Conservation (phyloP, 2,329 filamentous ascomycete species). For the Xylariaceae sp. region DNA sequence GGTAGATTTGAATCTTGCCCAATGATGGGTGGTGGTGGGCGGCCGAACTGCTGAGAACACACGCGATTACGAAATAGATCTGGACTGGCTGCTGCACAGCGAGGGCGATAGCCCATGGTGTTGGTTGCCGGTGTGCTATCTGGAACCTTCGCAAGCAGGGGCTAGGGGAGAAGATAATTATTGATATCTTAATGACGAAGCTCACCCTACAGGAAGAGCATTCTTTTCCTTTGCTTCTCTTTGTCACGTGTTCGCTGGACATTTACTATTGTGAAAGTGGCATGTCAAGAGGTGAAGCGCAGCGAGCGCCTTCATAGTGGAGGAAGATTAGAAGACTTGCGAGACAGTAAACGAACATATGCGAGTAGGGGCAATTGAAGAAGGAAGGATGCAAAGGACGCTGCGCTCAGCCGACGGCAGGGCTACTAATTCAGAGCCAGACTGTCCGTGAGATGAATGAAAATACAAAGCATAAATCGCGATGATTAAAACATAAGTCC, state of each 20-base stretch:
- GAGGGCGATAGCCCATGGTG: neutral
- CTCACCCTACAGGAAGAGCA: slow-evolving; percentile 11
- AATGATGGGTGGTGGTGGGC: slow-evolving; percentile 12
- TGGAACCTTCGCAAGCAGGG: neutral
- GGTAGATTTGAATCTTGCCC: slow-evolving; percentile 18
- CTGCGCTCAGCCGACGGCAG: neutral
- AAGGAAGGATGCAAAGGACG: neutral
- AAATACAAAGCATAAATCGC: slow-evolving; percentile 9
- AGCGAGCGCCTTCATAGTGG: no score
- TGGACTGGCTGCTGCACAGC: slow-evolving; percentile 18
- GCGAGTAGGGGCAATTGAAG: no score
- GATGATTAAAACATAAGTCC: slow-evolving; percentile 1
- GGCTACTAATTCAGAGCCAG: neutral
- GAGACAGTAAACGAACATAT: no score
- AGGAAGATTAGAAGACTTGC: no score
- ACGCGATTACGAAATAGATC: slow-evolving; percentile 27
- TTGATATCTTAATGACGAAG: slow-evolving; percentile 30
- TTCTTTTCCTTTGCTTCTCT: slow-evolving; percentile 28
- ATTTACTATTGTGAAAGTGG: slow-evolving; percentile 36
- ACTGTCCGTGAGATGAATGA: slow-evolving; percentile 7
- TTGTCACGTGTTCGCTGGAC: slow-evolving; percentile 33
- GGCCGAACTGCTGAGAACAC: slow-evolving; percentile 15
- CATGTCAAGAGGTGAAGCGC: neutral
- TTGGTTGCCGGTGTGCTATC: slow-evolving; percentile 10
- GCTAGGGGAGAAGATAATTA: slow-evolving; percentile 17